Evolutionary conservation across 305 asterid species (phyloP), one percentile per base, ranked within the genome.

Genomic region (Fraxinus baroniana): DNA sequence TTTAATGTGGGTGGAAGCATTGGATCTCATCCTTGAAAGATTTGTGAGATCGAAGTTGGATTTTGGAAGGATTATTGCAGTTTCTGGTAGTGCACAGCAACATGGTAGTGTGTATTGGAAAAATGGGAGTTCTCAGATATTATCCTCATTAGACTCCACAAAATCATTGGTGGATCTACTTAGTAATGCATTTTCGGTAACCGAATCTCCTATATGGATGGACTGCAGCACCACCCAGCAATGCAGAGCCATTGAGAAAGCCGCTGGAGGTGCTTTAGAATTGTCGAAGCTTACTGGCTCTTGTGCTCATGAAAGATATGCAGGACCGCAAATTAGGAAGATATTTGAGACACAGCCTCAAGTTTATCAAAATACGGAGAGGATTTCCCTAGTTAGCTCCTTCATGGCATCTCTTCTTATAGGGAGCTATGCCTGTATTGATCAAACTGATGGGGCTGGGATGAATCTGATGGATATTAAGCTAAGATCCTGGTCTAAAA

Each of bases 381-480:
- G 95, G 88, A 89, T 91, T 68, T 90, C 95, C 5, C 83, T 90
- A 9, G 83, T 91, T 81, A 90, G 94, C 84, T 90, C 95, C n/a
- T 89, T 91, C 80, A 89, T 90, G 93, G 90, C 92, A 3, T 91
- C 95, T 26, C 84, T 91, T 44, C 91, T 91, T 44, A 82, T 88
- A 1, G 92, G 92, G n/a, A 73, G 72, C 5, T 87, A 90, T 78
- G 93, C 95, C 70, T 87, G 88, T 75, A 90, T 90, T 57, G 93
- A 91, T 89, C 90, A 91, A 37, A 91, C 93, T 28, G 93, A 91
- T 88, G 95, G 94, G 33, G 95, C 95, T 1, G 95, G 95, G 46
- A 91, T 91, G 95, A 91, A 91, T 82, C 82, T 91, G 62, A 90
- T 91, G 95, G 92, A 89, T 77, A 90, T 91, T 52, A 84, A 83